These are phyloP conservation scores for Penicillium sp. DNA, from an alignment of 2,329 filamentous ascomycete genomes.

Conservation along the genomic window DNA sequence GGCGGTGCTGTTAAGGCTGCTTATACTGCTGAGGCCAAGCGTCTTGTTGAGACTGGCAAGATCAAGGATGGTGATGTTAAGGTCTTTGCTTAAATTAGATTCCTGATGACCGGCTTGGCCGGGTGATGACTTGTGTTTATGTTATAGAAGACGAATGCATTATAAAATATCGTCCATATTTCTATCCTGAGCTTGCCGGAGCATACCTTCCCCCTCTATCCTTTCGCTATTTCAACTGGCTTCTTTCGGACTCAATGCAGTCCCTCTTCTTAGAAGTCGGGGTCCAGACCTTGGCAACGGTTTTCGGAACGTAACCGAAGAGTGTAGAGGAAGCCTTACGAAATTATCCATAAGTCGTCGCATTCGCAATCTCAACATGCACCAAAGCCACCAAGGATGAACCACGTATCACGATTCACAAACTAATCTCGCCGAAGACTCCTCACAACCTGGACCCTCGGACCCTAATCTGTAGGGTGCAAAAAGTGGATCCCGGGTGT, in stretches of 20 bases:
- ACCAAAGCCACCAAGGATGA: background rate
- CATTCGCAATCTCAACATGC: no score
- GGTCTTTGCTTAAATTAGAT: conserved; percentile 37
- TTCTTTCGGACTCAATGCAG: no score
- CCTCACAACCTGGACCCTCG: background rate
- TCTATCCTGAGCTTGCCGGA: background rate
- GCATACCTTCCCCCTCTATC: no score
- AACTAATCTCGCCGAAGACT: background rate
- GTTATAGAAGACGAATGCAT: conserved; percentile 14
- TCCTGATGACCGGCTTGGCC: background rate
- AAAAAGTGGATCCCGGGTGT: background rate
- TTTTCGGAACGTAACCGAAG: no score
- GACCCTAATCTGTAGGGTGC: background rate
- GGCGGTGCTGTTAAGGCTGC: conserved; percentile 80
- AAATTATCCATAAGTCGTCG: no score
- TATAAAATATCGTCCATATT: background rate
- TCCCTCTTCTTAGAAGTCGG: no score
- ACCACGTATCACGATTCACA: background rate
- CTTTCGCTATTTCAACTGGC: no score
- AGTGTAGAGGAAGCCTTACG: no score
- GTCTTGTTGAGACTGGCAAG: conserved; percentile 78
- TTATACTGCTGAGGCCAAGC: conserved; percentile 74
- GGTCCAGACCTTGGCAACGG: no score
- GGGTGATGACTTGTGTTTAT: conserved; percentile 11
- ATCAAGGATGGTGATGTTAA: conserved; percentile 81